Conservation (phyloP, 768 basidiomycete genomes). For the Suillus fuscotomentosus region DNA sequence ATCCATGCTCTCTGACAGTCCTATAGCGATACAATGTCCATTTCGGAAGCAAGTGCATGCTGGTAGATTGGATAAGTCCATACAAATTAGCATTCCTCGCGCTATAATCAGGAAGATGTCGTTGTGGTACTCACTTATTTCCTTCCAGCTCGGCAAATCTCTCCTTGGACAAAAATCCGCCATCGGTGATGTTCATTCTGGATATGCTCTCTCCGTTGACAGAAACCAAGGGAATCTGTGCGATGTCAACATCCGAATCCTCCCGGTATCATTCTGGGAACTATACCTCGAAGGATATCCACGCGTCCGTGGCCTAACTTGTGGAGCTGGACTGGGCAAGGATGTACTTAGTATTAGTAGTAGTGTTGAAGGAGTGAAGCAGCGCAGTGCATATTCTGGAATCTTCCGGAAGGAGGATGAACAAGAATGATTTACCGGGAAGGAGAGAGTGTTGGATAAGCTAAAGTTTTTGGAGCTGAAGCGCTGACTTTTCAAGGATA, state of each 20-base stretch:
- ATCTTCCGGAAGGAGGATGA: slow-evolving; percentile 22
- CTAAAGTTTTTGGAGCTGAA: slow-evolving; percentile 48
- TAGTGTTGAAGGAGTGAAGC: neutral
- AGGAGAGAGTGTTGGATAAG: slow-evolving; percentile 60
- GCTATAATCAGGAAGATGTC: neutral
- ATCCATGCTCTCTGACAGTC: neutral
- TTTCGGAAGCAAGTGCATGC: slow-evolving; percentile 53
- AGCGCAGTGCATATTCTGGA: neutral
- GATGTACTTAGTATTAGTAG: neutral
- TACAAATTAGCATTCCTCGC: neutral
- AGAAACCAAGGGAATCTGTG: slow-evolving; percentile 22
- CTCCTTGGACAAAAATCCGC: slow-evolving; percentile 40
- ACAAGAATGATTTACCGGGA: slow-evolving; percentile 47
- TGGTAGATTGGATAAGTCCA: slow-evolving; percentile 61
- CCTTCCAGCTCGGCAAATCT: slow-evolving; percentile 31
- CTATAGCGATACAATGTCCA: slow-evolving; percentile 4
- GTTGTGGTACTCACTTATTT: slow-evolving; percentile 24
- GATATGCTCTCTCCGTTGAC: slow-evolving; percentile 48
- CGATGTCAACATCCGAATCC: neutral
- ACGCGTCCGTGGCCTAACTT: slow-evolving; percentile 20
- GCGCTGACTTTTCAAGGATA: slow-evolving; percentile 12
- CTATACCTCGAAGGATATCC: slow-evolving; percentile 37
- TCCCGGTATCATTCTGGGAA: slow-evolving; percentile 21
- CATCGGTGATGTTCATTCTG: slow-evolving; percentile 50
- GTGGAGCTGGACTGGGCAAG: slow-evolving; percentile 12